phyloP scores from a whole-genome alignment of 495 filamentous ascomycete genomes.

The Corynascus novoguineensis region DNA sequence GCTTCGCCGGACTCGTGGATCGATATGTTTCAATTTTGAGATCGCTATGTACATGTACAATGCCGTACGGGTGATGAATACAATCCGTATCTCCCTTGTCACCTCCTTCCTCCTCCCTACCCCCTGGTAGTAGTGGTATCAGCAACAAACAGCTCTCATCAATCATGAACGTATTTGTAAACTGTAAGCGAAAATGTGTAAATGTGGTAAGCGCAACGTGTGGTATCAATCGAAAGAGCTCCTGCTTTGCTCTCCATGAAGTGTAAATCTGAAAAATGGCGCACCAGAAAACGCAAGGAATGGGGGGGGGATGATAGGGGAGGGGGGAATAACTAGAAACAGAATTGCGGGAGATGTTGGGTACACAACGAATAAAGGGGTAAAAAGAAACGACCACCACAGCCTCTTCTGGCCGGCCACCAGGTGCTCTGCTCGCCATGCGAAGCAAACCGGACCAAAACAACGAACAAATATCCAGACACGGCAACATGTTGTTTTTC shows the following conservation, averaged over 20 bases:
- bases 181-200: background rate
- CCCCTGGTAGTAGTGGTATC: background rate
- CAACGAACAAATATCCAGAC: background rate
- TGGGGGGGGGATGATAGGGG: background rate
- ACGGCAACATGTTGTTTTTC: background rate
- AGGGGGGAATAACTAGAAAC: background rate
- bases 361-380: background rate
- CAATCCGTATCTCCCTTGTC: background rate
- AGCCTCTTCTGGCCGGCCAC: background rate
- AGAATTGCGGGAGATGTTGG: background rate
- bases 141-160: slow-evolving; percentile 1
- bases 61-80: background rate
- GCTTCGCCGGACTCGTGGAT: background rate
- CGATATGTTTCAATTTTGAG: slow-evolving; percentile 1
- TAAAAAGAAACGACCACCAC: background rate
- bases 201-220: background rate
- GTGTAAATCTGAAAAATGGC: background rate
- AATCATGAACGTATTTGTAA: background rate
- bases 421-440: background rate
- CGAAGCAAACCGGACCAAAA: background rate
- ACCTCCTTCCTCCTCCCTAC: background rate
- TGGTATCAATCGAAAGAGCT: slow-evolving; percentile 3
- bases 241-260: slow-evolving; percentile 2
- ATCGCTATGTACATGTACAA: background rate
- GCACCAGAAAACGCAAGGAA: background rate